These are phyloP conservation scores for Eutrema salsugineum DNA, from an alignment of 441 rosid genomes.

Conservation along the genomic window DNA sequence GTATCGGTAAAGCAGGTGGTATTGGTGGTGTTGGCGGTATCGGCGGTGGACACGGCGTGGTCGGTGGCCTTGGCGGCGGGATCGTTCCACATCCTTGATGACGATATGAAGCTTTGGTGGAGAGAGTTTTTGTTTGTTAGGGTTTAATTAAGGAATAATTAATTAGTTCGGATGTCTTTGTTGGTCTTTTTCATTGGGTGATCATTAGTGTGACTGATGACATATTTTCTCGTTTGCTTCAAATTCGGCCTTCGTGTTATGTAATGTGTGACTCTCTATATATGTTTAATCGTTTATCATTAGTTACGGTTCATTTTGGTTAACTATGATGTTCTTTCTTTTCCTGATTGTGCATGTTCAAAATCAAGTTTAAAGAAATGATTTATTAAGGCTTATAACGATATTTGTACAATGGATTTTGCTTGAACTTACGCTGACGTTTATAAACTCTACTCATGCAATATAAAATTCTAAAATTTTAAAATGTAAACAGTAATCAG, in stretches of 20 bases:
- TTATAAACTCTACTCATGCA: background rate
- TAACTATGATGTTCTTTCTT: background rate
- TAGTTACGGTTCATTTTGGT: background rate
- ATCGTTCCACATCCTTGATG: conserved; percentile 31
- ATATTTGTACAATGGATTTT: background rate
- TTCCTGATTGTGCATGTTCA: background rate
- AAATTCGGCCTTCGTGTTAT: background rate
- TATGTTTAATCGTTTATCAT: conserved; percentile 2
- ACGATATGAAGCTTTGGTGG: background rate
- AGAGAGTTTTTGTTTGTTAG: conserved; percentile 3
- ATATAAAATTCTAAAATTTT: background rate
- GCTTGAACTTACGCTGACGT: background rate
- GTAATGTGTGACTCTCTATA: conserved; percentile 15
- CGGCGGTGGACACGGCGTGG: conserved; percentile 27
- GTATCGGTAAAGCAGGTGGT: conserved; percentile 26
- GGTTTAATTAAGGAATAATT: conserved; percentile 4
- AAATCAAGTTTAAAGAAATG: background rate
- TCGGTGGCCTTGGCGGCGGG: conserved; percentile 19
- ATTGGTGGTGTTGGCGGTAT: conserved; percentile 21
- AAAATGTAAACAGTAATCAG: too few species aligned
- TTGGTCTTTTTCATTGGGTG: background rate
- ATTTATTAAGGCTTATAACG: background rate
- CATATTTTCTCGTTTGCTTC: conserved; percentile 10
- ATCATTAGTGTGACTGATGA: background rate
- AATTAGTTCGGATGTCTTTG: conserved; percentile 8